These are phyloP conservation scores for Eustoma russellianum DNA, from an alignment of 257 asterid species.

Conservation along the genomic window DNA sequence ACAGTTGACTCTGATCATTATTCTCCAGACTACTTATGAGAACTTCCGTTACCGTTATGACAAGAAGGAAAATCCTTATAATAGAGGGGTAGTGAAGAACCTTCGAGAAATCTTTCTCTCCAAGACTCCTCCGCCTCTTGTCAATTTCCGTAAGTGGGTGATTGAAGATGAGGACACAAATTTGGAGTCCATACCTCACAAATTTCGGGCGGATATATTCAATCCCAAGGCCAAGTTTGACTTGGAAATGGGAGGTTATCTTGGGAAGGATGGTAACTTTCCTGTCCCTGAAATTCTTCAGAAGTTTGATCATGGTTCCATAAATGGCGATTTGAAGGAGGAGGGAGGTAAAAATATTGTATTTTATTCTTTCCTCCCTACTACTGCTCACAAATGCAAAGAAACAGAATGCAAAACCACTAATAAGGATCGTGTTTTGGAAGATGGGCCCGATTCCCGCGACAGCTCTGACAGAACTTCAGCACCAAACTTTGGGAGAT, in stretches of 20 bases:
- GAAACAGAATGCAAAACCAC: conserved; percentile 3
- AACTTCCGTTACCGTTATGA: conserved; percentile 84
- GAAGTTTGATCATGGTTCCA: conserved; percentile 45
- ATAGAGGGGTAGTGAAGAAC: conserved; percentile 44
- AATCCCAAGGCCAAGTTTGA: conserved; percentile 44
- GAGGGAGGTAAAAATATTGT: conserved; percentile 22
- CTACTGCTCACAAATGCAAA: conserved; percentile 21
- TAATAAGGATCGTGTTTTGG: conserved; percentile 12
- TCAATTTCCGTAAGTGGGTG: conserved; percentile 73
- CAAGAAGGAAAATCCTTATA: conserved; percentile 68
- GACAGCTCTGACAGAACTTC: conserved; percentile 33
- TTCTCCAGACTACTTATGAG: conserved; percentile 75
- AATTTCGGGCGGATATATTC: conserved; percentile 31
- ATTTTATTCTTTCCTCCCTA: conserved; percentile 26
- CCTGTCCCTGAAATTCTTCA: conserved; percentile 30
- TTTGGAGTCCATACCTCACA: conserved; percentile 31
- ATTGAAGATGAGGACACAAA: conserved; percentile 35
- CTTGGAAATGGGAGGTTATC: conserved; percentile 40
- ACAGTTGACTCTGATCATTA: not conserved
- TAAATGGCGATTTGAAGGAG: conserved; percentile 42
- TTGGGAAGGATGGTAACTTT: conserved; percentile 35
- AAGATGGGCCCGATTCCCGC: conserved; percentile 29
- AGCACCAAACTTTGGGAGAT: conserved; percentile 23
- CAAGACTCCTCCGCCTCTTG: conserved; percentile 31
- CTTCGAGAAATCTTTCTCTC: conserved; percentile 56